Evolutionary conservation across 2,329 filamentous ascomycete genomes (phyloP).

Genomic region (Aspergillus sp.): DNA sequence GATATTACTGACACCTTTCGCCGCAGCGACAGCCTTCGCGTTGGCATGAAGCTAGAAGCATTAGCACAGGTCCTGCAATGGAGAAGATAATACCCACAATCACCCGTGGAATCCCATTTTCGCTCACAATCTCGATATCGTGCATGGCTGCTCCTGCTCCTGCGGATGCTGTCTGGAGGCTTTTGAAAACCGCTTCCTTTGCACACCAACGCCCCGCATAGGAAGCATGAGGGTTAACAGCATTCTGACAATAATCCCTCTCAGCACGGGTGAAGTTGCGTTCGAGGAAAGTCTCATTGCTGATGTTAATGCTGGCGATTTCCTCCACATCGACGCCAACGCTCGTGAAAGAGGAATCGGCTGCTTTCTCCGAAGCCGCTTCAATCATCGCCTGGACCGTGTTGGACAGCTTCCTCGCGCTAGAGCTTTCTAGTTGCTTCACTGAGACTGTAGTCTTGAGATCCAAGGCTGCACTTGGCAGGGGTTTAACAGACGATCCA

Average conservation of each 20-base stretch:
- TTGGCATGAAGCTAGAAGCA: slow-evolving; percentile 2
- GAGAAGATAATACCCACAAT: slow-evolving; percentile 3
- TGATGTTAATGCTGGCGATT: slow-evolving; percentile 79
- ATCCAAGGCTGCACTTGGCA: too few relatives aligned
- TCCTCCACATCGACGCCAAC: slow-evolving; percentile 55
- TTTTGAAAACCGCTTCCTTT: slow-evolving; percentile 61
- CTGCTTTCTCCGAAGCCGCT: neutral
- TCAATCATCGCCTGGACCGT: slow-evolving; percentile 13
- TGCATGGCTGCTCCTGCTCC: slow-evolving; percentile 14
- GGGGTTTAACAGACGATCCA: neutral
- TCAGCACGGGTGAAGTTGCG: slow-evolving; percentile 89
- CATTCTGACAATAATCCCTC: slow-evolving; percentile 78
- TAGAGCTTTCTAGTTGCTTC: neutral
- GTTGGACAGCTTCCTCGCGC: neutral
- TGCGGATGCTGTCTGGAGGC: slow-evolving; percentile 10
- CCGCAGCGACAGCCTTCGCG: neutral
- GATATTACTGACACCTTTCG: neutral
- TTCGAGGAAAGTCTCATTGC: slow-evolving; percentile 87
- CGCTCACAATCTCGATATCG: slow-evolving; percentile 14
- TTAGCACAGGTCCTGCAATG: neutral
- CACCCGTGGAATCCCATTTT: slow-evolving; percentile 9
- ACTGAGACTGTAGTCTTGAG: neutral
- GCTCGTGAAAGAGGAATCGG: neutral
- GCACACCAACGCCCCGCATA: slow-evolving; percentile 78
- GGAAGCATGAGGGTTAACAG: slow-evolving; percentile 69